Percentiles rank a stretch among this genome's conserved stretches.
These are phyloP conservation scores for Diospyros lotus DNA, from an alignment of 148 eudicot species.

Conservation along the genomic window DNA sequence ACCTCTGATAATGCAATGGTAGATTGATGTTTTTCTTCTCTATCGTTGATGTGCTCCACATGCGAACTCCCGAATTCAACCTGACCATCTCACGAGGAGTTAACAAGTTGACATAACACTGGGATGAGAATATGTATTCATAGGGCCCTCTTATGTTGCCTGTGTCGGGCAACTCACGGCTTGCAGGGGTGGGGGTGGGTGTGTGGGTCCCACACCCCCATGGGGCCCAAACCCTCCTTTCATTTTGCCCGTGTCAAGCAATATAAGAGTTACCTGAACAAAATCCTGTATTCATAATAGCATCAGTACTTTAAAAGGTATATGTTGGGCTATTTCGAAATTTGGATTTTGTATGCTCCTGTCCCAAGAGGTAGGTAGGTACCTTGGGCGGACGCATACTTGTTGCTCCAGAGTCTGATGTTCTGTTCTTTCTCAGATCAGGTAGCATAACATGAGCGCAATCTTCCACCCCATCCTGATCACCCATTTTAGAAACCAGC, in stretches of 20 bases:
- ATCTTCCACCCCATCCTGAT: conserved; percentile 33
- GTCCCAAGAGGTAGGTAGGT: not conserved
- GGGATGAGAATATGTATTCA: too few relatives aligned
- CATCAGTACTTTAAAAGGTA: not conserved
- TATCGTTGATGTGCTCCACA: conserved; percentile 24
- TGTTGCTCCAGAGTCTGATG: conserved; percentile 15
- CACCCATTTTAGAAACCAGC: conserved; percentile 1
- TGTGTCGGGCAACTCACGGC: too few relatives aligned
- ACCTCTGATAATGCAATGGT: conserved; percentile 26
- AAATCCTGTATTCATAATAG: not conserved
- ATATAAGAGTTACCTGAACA: too few relatives aligned
- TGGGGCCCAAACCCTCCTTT: too few relatives aligned
- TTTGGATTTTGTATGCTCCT: not conserved
- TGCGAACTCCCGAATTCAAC: conserved; percentile 22
- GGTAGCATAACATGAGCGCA: conserved; percentile 20
- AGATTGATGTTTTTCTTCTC: conserved; percentile 13
- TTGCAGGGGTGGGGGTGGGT: too few relatives aligned
- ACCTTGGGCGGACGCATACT: conserved; percentile 17
- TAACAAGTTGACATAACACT: not conserved
- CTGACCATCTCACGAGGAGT: conserved; percentile 20
- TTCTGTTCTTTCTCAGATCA: conserved; percentile 21
- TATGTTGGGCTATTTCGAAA: not conserved
- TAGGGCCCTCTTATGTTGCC: too few relatives aligned
- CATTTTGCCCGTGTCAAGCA: too few relatives aligned
- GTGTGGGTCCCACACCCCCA: too few relatives aligned